Percentiles rank a stretch among this genome's conserved stretches.
These are phyloP conservation scores for Cetradonia linearis DNA, from an alignment of 495 filamentous ascomycete genomes.

Conservation along the genomic window DNA sequence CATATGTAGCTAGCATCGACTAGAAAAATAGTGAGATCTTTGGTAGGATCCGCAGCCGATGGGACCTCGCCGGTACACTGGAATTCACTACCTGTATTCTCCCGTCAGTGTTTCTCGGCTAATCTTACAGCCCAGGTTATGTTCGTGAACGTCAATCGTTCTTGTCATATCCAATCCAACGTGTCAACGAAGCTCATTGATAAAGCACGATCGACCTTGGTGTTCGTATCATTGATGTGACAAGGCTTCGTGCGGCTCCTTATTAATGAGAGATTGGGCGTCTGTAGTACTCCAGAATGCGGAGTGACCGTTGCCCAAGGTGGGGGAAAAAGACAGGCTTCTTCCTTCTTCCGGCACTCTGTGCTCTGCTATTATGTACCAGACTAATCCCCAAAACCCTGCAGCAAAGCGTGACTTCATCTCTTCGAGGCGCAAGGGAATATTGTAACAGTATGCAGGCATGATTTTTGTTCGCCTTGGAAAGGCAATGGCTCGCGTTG, in stretches of 20 bases:
- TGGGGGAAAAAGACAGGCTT: too few relatives aligned
- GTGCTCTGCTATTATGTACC: not conserved
- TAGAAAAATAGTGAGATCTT: not conserved
- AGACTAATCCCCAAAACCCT: not conserved
- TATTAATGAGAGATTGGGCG: not conserved
- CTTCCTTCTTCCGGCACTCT: not conserved
- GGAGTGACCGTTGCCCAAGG: not conserved
- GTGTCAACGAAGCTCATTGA: not conserved
- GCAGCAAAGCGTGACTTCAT: not conserved
- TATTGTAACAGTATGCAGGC: not conserved
- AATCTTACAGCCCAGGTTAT: not conserved
- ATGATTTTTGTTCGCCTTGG: not conserved
- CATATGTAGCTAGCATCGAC: not conserved
- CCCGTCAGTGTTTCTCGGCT: not conserved
- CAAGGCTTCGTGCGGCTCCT: not conserved
- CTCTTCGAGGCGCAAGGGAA: not conserved
- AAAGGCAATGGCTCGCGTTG: not conserved
- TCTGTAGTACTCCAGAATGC: constrained; percentile 1
- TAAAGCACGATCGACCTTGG: not conserved
- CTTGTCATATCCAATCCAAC: not conserved
- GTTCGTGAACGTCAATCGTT: not conserved
- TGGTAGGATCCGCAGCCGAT: not conserved
- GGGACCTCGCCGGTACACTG: not conserved
- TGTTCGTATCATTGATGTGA: not conserved
- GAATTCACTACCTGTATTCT: not conserved